These are phyloP conservation scores for Backusella liffmaniae DNA, from an alignment of 192 early-diverging fungal genomes.

Conservation along the genomic window DNA sequence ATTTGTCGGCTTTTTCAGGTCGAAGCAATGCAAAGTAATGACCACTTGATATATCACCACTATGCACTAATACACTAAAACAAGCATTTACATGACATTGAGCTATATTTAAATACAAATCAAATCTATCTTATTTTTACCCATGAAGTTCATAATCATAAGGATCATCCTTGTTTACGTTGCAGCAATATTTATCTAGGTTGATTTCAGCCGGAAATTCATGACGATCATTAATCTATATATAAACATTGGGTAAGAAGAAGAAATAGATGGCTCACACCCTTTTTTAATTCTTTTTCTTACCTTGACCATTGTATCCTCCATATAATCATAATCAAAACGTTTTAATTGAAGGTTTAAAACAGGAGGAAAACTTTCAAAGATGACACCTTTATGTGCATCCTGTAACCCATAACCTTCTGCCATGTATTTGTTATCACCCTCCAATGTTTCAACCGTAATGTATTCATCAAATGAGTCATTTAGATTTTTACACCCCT, in stretches of 20 bases:
- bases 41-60: constrained; percentile 88
- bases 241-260: not conserved
- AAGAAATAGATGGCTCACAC: not conserved
- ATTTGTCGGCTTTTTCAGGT: constrained; percentile 77
- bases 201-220: constrained; percentile 91
- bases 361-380: constrained; percentile 90
- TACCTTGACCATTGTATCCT: constrained; percentile 89
- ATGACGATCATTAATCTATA: constrained; percentile 89
- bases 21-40: constrained; percentile 94
- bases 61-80: constrained; percentile 89
- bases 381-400: constrained; percentile 95
- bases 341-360: constrained; percentile 95
- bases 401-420: constrained; percentile 94
- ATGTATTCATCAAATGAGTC: constrained; percentile 94
- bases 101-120: not conserved
- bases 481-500: constrained; percentile 80
- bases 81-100: not conserved
- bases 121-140: constrained; percentile 27
- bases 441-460: constrained; percentile 89
- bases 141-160: constrained; percentile 89
- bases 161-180: constrained; percentile 52
- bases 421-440: constrained; percentile 94
- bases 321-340: constrained; percentile 96
- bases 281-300: not conserved
- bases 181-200: constrained; percentile 76